A percentile compares a stretch with the other conserved stretches of the same genome.
phyloP scores from a whole-genome alignment of 768 basidiomycete genomes.

The Clitopilus passeckerianus region DNA sequence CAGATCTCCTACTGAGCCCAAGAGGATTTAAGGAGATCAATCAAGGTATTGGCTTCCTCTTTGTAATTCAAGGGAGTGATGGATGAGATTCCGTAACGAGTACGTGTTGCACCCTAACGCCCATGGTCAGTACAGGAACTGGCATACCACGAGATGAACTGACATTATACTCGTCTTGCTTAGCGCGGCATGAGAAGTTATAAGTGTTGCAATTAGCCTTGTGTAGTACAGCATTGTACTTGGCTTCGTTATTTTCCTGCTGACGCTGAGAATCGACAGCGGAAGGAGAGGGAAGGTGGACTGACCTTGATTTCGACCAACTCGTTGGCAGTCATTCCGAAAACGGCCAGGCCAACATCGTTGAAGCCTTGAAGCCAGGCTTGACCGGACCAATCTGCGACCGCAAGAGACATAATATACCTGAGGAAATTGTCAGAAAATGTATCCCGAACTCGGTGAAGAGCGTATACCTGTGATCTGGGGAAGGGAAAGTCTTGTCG shows the following conservation, averaged over 20 bases:
- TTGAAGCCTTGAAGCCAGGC: constrained; percentile 96
- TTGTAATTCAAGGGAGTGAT: constrained; percentile 64
- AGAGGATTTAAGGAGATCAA: constrained; percentile 53
- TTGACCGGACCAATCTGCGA: constrained; percentile 87
- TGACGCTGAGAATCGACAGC: background rate
- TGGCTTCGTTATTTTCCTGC: constrained; percentile 56
- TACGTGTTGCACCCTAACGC: constrained; percentile 69
- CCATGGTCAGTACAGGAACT: background rate
- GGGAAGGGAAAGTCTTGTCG: constrained; percentile 59
- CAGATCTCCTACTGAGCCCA: constrained; percentile 40
- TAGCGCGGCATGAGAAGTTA: constrained; percentile 84
- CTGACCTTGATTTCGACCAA: constrained; percentile 66
- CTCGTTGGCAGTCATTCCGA: constrained; percentile 77
- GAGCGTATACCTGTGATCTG: constrained; percentile 71
- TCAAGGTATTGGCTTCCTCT: constrained; percentile 56
- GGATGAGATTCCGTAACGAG: constrained; percentile 77
- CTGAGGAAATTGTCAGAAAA: constrained; percentile 26
- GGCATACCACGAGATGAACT: constrained; percentile 17
- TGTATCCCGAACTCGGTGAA: background rate
- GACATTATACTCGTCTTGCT: constrained; percentile 83
- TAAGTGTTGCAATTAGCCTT: constrained; percentile 64
- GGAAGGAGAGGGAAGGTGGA: background rate
- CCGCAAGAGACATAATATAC: constrained; percentile 80
- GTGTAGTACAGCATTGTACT: constrained; percentile 55
- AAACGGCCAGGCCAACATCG: constrained; percentile 74